These are phyloP conservation scores for Fusarium sterilihyphosum DNA, from an alignment of 2,329 filamentous ascomycete species.

Conservation along the genomic window DNA sequence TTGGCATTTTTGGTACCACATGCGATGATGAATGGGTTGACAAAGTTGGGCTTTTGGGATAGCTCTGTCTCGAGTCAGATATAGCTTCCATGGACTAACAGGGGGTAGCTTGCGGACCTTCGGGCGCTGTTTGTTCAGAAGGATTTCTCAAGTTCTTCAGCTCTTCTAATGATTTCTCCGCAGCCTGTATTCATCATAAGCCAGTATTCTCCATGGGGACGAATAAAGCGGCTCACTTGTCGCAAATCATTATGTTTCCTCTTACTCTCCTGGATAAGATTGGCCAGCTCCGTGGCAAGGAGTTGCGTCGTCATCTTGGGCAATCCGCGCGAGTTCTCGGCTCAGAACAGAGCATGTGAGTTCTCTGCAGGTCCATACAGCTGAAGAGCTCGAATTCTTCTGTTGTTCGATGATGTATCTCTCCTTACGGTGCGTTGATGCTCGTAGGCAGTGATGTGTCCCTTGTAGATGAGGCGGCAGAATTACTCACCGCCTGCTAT, in stretches of 20 bases:
- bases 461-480: conserved; percentile 45
- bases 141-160: conserved; percentile 66
- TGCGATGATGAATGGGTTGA: conserved; percentile 93
- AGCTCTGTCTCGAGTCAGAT: conserved; percentile 70
- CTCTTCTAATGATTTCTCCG: conserved; percentile 92
- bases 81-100: conserved; percentile 14
- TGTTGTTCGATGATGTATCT: conserved; percentile 29
- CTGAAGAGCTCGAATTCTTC: conserved; percentile 13
- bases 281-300: conserved; percentile 85
- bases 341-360: conserved; percentile 40
- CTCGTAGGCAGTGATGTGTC: conserved; percentile 44
- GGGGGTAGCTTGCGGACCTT: conserved; percentile 44
- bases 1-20: conserved; percentile 91
- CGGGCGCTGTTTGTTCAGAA: conserved; percentile 52
- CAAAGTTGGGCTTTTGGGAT: conserved; percentile 81
- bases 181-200: conserved; percentile 66
- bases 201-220: neutral
- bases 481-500: conserved; percentile 43
- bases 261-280: conserved; percentile 94
- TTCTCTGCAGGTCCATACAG: conserved; percentile 43
- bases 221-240: conserved; percentile 65
- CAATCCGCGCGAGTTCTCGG: conserved; percentile 30
- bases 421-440: conserved; percentile 23
- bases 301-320: conserved; percentile 88
- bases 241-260: conserved; percentile 91